Base-by-base conservation (phyloP, 441 rosid species). In the Pelargonium myrrhifolium region DNA sequence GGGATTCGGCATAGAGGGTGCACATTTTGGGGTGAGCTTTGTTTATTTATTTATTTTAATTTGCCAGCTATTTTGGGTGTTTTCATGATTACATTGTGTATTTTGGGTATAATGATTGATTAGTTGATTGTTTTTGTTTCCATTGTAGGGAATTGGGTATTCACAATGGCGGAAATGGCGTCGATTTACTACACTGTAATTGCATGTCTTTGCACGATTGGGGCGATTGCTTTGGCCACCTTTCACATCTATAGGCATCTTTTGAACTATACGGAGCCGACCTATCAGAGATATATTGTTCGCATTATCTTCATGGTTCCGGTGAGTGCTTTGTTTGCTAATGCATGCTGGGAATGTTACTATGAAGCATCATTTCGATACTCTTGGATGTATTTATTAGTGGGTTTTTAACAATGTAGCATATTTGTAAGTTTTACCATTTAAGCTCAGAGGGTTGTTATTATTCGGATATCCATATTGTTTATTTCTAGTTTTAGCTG, bases 291-390 rank as follows among this genome's bases (percentile, higher is more conserved):
- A 88, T 92, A 68, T 63, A 89, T 89, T 18, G 98, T 92, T 9
- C 93, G 98, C 67, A 92, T 92, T 64, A 83, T 92, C 78, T 87
- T 89, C 66, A 92, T 89, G 96, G 98, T 92, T 66, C 99, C 97
- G 68, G 97, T 93, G 17, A 79, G 97, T 85, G 43, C 56, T 15
- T 60, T 63, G 0, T 51, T 31, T 24, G 37, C 37, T 4, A 31
- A 31, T 24, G 2, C 28, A 24, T 24, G 28, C 28, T 24, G 28
- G 1, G 28, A 24, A 24, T 24, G 28, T 24, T 24, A 24, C 28
- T 31, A 31, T 31, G 37, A 31, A 5, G 37, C 37, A 4, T 31
- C 37, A 31, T 31, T 31, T 31, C 37, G 5, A 31, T 31, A 31
- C 37, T 28, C 5, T 5, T 31, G 37, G 37, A 31, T 0, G 2